Conservation (phyloP, 2,329 filamentous ascomycete genomes). For the Fusarium guadeloupense region DNA sequence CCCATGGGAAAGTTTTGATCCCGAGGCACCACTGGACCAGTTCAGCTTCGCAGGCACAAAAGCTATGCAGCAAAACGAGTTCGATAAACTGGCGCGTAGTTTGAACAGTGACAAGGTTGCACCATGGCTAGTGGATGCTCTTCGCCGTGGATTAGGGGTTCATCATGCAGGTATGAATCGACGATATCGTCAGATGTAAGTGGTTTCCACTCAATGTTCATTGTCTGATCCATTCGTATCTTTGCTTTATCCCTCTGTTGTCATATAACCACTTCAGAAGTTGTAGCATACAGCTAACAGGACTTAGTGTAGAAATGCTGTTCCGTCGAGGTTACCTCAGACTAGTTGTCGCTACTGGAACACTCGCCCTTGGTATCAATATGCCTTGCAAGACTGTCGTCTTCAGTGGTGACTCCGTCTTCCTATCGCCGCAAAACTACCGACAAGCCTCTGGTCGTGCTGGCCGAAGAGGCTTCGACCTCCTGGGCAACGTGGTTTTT, state of each 20-base stretch:
- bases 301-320: conserved; percentile 71
- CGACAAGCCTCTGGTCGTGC: conserved; percentile 80
- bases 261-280: neutral
- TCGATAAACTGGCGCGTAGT: conserved; percentile 57
- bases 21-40: conserved; percentile 67
- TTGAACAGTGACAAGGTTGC: conserved; percentile 59
- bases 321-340: conserved; percentile 77
- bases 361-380: conserved; percentile 80
- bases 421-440: conserved; percentile 78
- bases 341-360: conserved; percentile 79
- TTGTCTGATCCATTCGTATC: neutral
- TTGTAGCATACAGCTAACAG: conserved; percentile 22
- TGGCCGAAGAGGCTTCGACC: conserved; percentile 81
- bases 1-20: conserved; percentile 72
- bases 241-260: neutral
- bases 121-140: conserved; percentile 65
- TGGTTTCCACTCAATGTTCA: conserved; percentile 12
- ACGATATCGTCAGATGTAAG: conserved; percentile 73
- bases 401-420: conserved; percentile 78
- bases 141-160: conserved; percentile 75
- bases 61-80: conserved; percentile 65
- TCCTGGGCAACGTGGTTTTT: conserved; percentile 84
- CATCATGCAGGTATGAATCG: conserved; percentile 85
- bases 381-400: conserved; percentile 87
- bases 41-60: conserved; percentile 74